Conservation (phyloP, 2,329 filamentous ascomycete species). For the Cadophora gregata region DNA sequence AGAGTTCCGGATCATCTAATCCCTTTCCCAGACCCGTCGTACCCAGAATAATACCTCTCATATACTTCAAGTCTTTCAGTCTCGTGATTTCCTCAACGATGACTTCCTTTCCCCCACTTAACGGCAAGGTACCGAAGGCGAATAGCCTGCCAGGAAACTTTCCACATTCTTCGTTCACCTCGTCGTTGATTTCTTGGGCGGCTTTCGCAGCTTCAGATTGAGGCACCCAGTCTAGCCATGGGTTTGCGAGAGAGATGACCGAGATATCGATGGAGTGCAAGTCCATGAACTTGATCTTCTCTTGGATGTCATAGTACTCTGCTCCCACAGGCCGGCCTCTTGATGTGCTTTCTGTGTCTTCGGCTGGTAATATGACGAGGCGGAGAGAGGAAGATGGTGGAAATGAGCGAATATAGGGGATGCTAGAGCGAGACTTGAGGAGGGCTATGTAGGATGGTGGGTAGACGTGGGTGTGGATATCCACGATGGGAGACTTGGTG, state of each 20-base stretch:
- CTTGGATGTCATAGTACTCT: constrained; percentile 79
- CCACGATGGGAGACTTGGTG: constrained; percentile 56
- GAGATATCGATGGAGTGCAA: constrained; percentile 81
- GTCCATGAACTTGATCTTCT: constrained; percentile 90
- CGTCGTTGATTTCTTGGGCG: constrained; percentile 75
- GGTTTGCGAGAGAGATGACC: constrained; percentile 88
- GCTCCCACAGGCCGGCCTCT: constrained; percentile 83
- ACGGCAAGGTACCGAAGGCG: constrained; percentile 82
- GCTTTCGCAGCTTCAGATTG: constrained; percentile 64
- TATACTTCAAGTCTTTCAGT: constrained; percentile 66
- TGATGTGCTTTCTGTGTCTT: constrained; percentile 60
- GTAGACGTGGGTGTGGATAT: constrained; percentile 75
- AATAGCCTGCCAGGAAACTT: constrained; percentile 72
- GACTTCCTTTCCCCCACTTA: constrained; percentile 68
- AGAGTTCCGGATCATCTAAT: constrained; percentile 76
- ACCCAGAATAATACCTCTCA: constrained; percentile 87
- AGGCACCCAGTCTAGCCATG: constrained; percentile 87
- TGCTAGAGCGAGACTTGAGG: constrained; percentile 62
- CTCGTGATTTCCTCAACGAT: constrained; percentile 71
- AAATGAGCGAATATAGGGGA: constrained; percentile 76
- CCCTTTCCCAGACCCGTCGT: constrained; percentile 82
- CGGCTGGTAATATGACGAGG: constrained; percentile 68
- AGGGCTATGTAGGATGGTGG: constrained; percentile 67
- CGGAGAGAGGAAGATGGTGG: constrained; percentile 61
- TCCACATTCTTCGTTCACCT: constrained; percentile 75